phyloP scores from a whole-genome alignment of 805 yeast genomes.

The Starmerella etchellsii region DNA sequence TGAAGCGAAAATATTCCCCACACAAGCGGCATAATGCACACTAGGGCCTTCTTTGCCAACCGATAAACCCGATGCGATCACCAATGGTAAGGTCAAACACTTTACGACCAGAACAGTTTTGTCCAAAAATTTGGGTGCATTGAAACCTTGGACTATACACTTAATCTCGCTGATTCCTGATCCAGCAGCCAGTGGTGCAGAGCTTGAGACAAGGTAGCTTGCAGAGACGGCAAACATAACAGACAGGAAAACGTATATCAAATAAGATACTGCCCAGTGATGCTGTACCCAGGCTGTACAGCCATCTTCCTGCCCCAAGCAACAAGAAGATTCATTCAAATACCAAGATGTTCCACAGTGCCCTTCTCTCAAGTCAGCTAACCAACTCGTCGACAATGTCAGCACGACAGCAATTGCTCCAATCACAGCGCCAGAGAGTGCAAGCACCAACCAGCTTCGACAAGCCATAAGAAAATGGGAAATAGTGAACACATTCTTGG shows the following conservation, averaged over 20 bases:
- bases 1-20: constrained; percentile 53
- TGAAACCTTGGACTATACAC: constrained; percentile 84
- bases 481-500: background rate
- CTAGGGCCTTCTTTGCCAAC: constrained; percentile 98
- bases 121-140: constrained; percentile 61
- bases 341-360: constrained; percentile 60
- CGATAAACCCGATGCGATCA: constrained; percentile 84
- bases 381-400: constrained; percentile 72
- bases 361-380: constrained; percentile 69
- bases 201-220: constrained; percentile 51
- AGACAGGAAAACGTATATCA: constrained; percentile 47
- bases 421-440: constrained; percentile 58
- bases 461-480: constrained; percentile 21
- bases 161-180: constrained; percentile 96
- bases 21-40: constrained; percentile 95
- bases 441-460: constrained; percentile 62
- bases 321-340: constrained; percentile 65
- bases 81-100: constrained; percentile 69
- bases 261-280: constrained; percentile 46
- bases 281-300: constrained; percentile 53
- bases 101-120: constrained; percentile 62
- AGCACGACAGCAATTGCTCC: constrained; percentile 76
- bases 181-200: constrained; percentile 90
- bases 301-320: constrained; percentile 44
- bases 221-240: constrained; percentile 49